These are phyloP conservation scores for Alternaria sp. DNA, from an alignment of 2,329 filamentous ascomycete species.

Conservation along the genomic window DNA sequence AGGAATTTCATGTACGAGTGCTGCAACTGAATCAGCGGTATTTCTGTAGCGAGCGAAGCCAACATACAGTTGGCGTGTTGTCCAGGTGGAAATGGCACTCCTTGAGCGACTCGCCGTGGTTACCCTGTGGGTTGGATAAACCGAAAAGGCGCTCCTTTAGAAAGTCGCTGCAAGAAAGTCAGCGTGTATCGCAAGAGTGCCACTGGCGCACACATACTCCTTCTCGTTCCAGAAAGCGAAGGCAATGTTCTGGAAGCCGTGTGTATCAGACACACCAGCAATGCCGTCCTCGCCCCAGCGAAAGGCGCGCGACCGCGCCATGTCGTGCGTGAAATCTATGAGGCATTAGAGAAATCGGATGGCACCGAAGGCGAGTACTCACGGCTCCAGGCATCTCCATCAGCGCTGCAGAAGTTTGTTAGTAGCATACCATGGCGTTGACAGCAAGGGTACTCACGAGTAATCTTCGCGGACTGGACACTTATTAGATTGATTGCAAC, in stretches of 20 bases:
- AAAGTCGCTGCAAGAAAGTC: constrained; percentile 70
- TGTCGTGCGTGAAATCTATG: constrained; percentile 89
- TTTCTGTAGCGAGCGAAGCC: constrained; percentile 48
- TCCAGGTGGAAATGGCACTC: constrained; percentile 96
- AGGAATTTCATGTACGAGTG: constrained; percentile 99
- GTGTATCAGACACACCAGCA: constrained; percentile 91
- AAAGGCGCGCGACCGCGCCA: constrained; percentile 86
- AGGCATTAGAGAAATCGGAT: constrained; percentile 31
- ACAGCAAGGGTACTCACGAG: constrained; percentile 58
- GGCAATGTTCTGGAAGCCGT: constrained; percentile 88
- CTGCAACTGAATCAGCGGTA: constrained; percentile 52
- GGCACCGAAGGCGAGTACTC: constrained; percentile 51
- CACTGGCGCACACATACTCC: constrained; percentile 66
- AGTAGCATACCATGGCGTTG: constrained; percentile 23
- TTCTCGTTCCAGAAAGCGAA: constrained; percentile 98
- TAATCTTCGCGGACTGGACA: constrained; percentile 86
- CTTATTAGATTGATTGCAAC: constrained; percentile 33
- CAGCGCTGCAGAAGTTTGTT: constrained; percentile 60
- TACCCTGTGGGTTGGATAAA: constrained; percentile 93
- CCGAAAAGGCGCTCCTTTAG: constrained; percentile 95
- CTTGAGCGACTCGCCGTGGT: constrained; percentile 96
- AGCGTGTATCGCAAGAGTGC: constrained; percentile 35
- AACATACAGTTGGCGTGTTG: constrained; percentile 76
- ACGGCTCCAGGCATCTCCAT: constrained; percentile 96
- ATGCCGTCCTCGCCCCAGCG: constrained; percentile 98